phyloP scores from a whole-genome alignment of 768 basidiomycete genomes.

The Trametopsis cervina region DNA sequence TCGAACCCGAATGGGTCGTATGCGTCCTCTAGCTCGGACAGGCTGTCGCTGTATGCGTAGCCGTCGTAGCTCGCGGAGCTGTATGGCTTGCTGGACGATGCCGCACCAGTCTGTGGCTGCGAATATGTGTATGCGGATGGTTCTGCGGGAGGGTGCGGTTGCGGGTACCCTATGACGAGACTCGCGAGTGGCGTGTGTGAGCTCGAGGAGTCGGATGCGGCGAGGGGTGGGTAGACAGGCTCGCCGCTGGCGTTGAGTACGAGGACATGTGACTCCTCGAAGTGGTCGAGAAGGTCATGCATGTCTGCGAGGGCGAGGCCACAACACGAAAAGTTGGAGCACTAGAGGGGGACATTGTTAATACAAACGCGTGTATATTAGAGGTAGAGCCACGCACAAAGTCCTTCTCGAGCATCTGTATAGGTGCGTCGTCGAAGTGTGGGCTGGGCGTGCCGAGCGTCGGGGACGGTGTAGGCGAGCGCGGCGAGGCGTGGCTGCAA shows the following conservation, averaged over 20 bases:
- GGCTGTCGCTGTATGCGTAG: not conserved
- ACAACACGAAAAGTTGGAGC: constrained; percentile 43
- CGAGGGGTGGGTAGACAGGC: constrained; percentile 7
- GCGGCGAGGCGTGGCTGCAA: too few species aligned
- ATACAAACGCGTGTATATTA: not conserved
- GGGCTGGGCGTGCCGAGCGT: too few species aligned
- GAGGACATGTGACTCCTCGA: constrained; percentile 37
- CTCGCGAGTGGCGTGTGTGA: constrained; percentile 6
- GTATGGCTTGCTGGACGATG: not conserved
- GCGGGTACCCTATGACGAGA: constrained; percentile 5
- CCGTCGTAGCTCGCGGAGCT: not conserved
- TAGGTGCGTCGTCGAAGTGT: constrained; percentile 4
- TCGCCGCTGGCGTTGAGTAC: constrained; percentile 22
- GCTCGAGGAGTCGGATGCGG: constrained; percentile 9
- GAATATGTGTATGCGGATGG: not conserved
- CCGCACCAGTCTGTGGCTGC: not conserved
- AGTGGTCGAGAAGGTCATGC: constrained; percentile 45
- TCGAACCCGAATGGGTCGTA: constrained; percentile 11
- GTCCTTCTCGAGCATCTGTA: constrained; percentile 9
- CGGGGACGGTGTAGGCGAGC: too few species aligned
- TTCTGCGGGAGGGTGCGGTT: constrained; percentile 3
- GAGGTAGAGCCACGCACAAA: constrained; percentile 5
- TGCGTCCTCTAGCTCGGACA: constrained; percentile 2
- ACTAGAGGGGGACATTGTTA: constrained; percentile 20
- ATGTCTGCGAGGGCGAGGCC: constrained; percentile 37